These are phyloP conservation scores for Capronia americana DNA, from an alignment of 2,329 filamentous ascomycete genomes.

Conservation along the genomic window DNA sequence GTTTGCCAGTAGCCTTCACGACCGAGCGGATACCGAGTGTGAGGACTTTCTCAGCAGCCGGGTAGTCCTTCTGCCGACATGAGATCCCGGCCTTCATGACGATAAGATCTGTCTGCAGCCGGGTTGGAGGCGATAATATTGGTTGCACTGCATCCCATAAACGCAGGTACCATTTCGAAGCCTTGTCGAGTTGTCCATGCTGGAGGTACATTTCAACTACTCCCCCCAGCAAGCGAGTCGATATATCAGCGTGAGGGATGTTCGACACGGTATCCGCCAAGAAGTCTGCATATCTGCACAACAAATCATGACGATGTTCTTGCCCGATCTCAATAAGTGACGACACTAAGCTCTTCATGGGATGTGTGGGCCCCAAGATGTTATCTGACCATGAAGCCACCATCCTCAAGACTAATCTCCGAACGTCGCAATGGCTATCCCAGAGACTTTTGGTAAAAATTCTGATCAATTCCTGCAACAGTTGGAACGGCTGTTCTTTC, in stretches of 20 bases:
- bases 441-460: rapidly evolving
- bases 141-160: slow-evolving; percentile 7
- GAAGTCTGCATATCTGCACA: slow-evolving; percentile 3
- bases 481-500: slow-evolving; percentile 4
- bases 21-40: not conserved
- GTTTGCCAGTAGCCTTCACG: not conserved
- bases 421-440: not conserved
- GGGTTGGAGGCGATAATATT: not conserved
- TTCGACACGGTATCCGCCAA: not conserved
- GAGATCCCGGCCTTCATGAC: not conserved
- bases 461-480: not conserved
- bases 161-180: not conserved
- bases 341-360: slow-evolving; percentile 2
- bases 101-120: not conserved
- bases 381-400: not conserved
- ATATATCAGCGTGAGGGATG: not conserved
- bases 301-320: not conserved
- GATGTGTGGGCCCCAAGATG: not conserved
- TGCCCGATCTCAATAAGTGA: not conserved
- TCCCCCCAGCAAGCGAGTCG: not conserved
- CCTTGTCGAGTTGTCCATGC: not conserved
- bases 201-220: not conserved
- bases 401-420: not conserved
- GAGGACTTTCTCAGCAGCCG: not conserved
- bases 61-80: not conserved